Percentiles rank a stretch among this genome's conserved stretches.
These are phyloP conservation scores for Aspergillus spinulosporus DNA, from an alignment of 2,329 filamentous ascomycete species.

Conservation along the genomic window DNA sequence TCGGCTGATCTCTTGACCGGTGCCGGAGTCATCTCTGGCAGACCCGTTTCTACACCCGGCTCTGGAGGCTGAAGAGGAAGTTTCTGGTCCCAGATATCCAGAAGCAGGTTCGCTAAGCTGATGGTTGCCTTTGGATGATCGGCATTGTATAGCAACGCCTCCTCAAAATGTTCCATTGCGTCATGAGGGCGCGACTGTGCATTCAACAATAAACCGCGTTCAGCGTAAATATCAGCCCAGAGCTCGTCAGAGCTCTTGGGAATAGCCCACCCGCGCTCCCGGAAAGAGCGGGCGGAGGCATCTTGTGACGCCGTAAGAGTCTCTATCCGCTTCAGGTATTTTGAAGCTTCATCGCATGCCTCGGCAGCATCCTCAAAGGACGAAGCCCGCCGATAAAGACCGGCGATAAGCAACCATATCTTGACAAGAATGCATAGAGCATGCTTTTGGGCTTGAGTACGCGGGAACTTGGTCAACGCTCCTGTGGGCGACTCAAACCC, in stretches of 20 bases:
- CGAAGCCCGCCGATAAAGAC: slow-evolving; percentile 79
- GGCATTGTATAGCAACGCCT: slow-evolving; percentile 73
- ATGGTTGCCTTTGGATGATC: slow-evolving; percentile 80
- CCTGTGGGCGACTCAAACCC: slow-evolving; percentile 43
- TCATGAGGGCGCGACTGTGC: slow-evolving; percentile 64
- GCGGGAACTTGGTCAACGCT: slow-evolving; percentile 52
- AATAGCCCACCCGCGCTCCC: slow-evolving; percentile 71
- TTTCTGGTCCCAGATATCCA: slow-evolving; percentile 73
- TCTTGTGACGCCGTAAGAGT: slow-evolving; percentile 62
- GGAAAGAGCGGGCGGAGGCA: slow-evolving; percentile 63
- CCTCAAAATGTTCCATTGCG: slow-evolving; percentile 77
- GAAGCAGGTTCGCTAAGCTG: slow-evolving; percentile 77
- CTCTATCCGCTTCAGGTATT: slow-evolving; percentile 72
- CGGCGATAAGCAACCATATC: slow-evolving; percentile 88
- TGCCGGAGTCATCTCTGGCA: slow-evolving; percentile 28
- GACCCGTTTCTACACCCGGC: slow-evolving; percentile 29
- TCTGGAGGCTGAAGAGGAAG: slow-evolving; percentile 37
- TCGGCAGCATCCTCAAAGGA: slow-evolving; percentile 78
- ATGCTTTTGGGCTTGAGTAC: slow-evolving; percentile 55
- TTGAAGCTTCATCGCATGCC: slow-evolving; percentile 77
- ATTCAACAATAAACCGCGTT: slow-evolving; percentile 69
- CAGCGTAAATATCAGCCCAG: slow-evolving; percentile 78
- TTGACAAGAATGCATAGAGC: slow-evolving; percentile 64
- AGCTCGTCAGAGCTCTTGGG: slow-evolving; percentile 79
- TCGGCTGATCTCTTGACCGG: slow-evolving; percentile 17